phyloP scores from a whole-genome alignment of 2,329 filamentous ascomycete genomes.

The Sclerotinia nivalis region DNA sequence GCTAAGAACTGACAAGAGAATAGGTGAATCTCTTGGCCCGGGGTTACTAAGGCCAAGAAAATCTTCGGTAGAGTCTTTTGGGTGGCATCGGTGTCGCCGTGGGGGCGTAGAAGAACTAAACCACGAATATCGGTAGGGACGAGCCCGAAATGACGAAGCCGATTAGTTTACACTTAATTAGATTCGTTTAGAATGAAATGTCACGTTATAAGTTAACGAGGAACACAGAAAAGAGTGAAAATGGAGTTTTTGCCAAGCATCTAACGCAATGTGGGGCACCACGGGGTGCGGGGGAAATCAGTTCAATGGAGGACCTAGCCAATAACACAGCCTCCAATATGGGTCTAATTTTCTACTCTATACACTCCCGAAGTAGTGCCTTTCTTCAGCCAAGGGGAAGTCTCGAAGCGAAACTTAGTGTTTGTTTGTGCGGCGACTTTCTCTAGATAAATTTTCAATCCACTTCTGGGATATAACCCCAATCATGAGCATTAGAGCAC shows the following conservation, averaged over 20 bases:
- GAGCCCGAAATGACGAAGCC: not conserved
- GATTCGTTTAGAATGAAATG: not conserved
- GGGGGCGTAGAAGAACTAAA: not conserved
- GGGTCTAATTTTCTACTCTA: not conserved
- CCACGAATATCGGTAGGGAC: not conserved
- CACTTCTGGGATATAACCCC: not conserved
- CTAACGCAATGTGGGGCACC: conserved; percentile 5
- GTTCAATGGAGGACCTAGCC: not conserved
- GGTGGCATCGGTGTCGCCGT: conserved; percentile 1
- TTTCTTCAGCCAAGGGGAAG: not conserved
- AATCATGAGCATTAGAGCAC: not conserved
- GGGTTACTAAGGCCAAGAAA: not conserved
- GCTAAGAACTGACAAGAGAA: not conserved
- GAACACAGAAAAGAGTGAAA: not conserved
- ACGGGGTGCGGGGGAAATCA: conserved; percentile 12
- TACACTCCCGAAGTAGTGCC: not conserved
- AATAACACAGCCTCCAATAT: conserved; percentile 13
- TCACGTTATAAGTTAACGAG: not conserved
- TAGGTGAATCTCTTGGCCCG: not conserved
- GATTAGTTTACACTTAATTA: not conserved
- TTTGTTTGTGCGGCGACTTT: not conserved
- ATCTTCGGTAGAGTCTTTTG: not conserved
- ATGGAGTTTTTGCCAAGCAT: not conserved
- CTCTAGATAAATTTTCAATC: not conserved
- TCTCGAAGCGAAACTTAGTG: not conserved